These are phyloP conservation scores for Adansonia digitata DNA, from an alignment of 345 rosid genomes.

Conservation along the genomic window DNA sequence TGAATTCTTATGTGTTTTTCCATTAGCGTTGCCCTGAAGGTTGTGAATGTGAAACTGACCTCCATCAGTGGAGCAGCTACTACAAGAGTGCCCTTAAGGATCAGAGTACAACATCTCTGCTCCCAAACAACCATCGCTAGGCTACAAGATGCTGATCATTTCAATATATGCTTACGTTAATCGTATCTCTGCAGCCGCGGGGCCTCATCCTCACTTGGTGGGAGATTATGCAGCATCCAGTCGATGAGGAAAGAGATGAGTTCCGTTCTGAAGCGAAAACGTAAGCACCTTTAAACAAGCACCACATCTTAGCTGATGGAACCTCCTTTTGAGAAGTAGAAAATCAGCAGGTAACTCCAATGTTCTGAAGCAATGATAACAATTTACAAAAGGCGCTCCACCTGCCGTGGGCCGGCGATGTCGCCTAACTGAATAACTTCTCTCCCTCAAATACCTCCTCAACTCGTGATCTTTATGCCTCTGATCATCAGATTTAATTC, in stretches of 20 bases:
- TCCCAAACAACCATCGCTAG: slow-evolving; percentile 1
- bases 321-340: slow-evolving; percentile 50
- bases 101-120: slow-evolving; percentile 32
- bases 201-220: slow-evolving; percentile 34
- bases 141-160: slow-evolving; percentile 16
- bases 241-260: slow-evolving; percentile 47
- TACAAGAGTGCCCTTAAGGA: slow-evolving; percentile 27
- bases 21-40: slow-evolving; percentile 4
- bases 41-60: slow-evolving; percentile 24
- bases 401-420: slow-evolving; percentile 68
- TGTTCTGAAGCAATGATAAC: slow-evolving; percentile 48
- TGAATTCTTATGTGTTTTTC: slow-evolving; percentile 21
- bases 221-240: slow-evolving; percentile 22
- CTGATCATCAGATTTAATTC: slow-evolving; percentile 43
- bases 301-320: slow-evolving; percentile 71
- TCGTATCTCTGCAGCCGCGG: slow-evolving; percentile 15
- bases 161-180: slow-evolving; percentile 7
- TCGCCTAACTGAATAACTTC: slow-evolving; percentile 43
- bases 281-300: slow-evolving; percentile 56
- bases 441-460: slow-evolving; percentile 41
- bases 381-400: slow-evolving; percentile 71
- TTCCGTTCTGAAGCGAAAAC: slow-evolving; percentile 55
- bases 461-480: slow-evolving; percentile 33
- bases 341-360: slow-evolving; percentile 82
- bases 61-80: slow-evolving; percentile 29